Base-by-base conservation (phyloP, 2,329 filamentous ascomycete genomes). In the Eurotiales sp. region DNA sequence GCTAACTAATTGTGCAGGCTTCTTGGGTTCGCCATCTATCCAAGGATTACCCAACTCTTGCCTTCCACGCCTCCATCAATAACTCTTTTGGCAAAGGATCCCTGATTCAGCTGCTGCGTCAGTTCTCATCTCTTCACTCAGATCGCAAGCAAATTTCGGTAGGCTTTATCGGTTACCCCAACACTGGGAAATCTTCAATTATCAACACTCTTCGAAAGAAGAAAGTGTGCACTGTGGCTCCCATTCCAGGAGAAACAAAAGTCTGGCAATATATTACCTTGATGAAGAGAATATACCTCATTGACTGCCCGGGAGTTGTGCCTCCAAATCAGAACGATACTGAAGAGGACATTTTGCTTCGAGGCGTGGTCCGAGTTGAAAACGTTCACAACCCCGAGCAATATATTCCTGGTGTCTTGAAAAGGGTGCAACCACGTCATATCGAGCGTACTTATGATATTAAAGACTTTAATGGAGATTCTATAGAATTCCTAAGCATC, bases 11-110 rank as follows among this genome's bases (percentile, higher is more conserved):
- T 30, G 29, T 64, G 59, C 63, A 97, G 93, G 92, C 93, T 63
- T 84, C 87, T 55, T 99, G 93, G 93, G 92, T 99, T 48, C 86
- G 89, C 58, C 74, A 82, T 48, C 78, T 99, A 0, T 95, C 90
- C 4, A 93, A 90, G 66, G 90, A 96, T 58, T 89, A 93, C 62
- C 93, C 93, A 2, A 97, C 92, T 2, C 82, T 96, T 41, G 93
- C 93, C 4, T 96, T 99, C 74, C 90, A 96, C 63, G 90, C 92
- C 2, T 90, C 85, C 46, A 90, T 99, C 65, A 97, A 87, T 65
- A 96, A 99, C 68, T 90, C 88, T 0, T 99, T 99, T 60, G 93
- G 93, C 56, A 97, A 97, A 72, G 93, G 93, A 15, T 95, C 89
- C 8, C 74, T 97, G 52, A 97, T 99, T 54, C 87, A 89, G 55